A percentile compares a stretch with the other conserved stretches of the same genome.
phyloP scores from a whole-genome alignment of 768 basidiomycete genomes.

The Crepidotus variabilis region DNA sequence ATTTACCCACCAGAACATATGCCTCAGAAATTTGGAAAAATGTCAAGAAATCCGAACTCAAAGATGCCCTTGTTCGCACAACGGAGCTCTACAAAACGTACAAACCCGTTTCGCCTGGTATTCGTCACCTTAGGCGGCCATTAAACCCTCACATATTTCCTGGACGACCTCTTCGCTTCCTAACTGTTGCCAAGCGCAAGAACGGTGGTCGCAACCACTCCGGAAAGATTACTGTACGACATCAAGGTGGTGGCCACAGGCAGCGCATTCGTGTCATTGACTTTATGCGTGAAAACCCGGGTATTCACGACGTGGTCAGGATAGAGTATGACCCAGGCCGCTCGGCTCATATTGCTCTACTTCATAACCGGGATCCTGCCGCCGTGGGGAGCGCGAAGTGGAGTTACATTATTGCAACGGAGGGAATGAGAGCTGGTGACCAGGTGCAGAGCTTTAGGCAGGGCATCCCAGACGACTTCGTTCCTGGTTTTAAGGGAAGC shows the following conservation, averaged over 20 bases:
- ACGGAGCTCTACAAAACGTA: conserved; percentile 77
- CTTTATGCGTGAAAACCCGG: conserved; percentile 74
- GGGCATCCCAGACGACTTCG: conserved; percentile 76
- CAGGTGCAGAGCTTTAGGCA: conserved; percentile 80
- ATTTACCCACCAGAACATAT: conserved; percentile 29
- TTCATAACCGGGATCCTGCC: conserved; percentile 56
- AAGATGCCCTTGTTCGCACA: conserved; percentile 45
- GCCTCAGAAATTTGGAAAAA: conserved; percentile 36
- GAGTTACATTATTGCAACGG: conserved; percentile 92
- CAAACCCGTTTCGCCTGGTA: conserved; percentile 82
- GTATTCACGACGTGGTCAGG: conserved; percentile 84
- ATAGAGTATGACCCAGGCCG: conserved; percentile 97
- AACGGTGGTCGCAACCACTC: conserved; percentile 83
- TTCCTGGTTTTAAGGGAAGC: conserved; percentile 44
- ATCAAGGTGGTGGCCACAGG: conserved; percentile 88
- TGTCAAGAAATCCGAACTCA: conserved; percentile 30
- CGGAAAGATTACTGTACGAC: conserved; percentile 85
- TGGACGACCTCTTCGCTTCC: conserved; percentile 77
- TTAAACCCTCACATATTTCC: conserved; percentile 79
- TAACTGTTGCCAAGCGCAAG: conserved; percentile 79
- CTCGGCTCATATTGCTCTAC: conserved; percentile 89
- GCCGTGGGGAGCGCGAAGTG: conserved; percentile 57
- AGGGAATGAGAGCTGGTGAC: conserved; percentile 86
- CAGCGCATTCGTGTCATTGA: conserved; percentile 85
- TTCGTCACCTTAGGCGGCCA: conserved; percentile 85